These are phyloP conservation scores for Pelargonium myrrhifolium DNA, from an alignment of 441 rosid species.

Conservation along the genomic window DNA sequence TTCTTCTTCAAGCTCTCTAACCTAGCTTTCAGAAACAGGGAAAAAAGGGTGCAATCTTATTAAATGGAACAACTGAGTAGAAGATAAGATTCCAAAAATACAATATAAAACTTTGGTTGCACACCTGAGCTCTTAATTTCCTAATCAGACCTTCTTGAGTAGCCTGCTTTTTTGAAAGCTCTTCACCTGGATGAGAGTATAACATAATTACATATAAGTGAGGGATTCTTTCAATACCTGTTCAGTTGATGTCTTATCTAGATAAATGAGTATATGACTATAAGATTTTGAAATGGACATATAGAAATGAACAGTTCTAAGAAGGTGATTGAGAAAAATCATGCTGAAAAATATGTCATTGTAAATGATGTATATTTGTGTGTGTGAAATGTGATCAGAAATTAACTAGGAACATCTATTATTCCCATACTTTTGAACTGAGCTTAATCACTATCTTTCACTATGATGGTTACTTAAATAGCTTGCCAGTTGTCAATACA, in stretches of 20 bases:
- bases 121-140: constrained; percentile 95
- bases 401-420: too few relatives aligned
- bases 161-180: constrained; percentile 97
- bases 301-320: not conserved
- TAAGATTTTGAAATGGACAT: not conserved
- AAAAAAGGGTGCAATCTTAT: constrained; percentile 12
- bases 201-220: constrained; percentile 6
- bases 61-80: not conserved
- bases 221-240: not conserved
- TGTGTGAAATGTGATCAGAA: not conserved
- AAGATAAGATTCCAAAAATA: not conserved
- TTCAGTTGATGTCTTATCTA: not conserved
- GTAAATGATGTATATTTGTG: not conserved
- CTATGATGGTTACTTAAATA: not conserved
- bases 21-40: constrained; percentile 39
- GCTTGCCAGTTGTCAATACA: not conserved
- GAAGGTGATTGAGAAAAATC: not conserved
- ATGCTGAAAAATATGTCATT: not conserved
- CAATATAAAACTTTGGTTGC: constrained; percentile 2
- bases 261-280: not conserved
- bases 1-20: constrained; percentile 94
- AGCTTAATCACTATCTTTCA: not conserved
- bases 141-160: constrained; percentile 89
- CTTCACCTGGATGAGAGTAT: constrained; percentile 58
- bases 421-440: too few relatives aligned